phyloP scores from a whole-genome alignment of 257 asterid species.

The Solanum appendiculatum region DNA sequence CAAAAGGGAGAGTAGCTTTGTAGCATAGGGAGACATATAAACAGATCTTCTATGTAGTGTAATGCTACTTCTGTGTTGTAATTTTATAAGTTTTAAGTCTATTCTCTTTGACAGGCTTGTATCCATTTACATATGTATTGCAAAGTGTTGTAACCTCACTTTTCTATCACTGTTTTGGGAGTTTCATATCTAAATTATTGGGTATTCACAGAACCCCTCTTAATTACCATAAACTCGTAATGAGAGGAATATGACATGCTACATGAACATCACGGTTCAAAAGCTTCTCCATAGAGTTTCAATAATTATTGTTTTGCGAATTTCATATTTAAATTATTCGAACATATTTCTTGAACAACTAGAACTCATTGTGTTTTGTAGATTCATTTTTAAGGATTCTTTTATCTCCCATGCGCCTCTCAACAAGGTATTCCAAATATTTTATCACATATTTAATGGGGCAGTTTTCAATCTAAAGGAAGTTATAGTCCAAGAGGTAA shows the following conservation, averaged over 20 bases:
- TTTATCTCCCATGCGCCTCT: neutral
- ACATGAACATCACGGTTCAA: neutral
- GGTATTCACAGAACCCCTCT: neutral
- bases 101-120: neutral
- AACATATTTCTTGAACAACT: neutral
- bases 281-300: neutral
- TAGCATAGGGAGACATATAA: neutral
- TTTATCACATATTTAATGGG: neutral
- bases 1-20: neutral
- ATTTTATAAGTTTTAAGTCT: neutral
- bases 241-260: neutral
- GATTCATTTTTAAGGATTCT: neutral
- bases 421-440: neutral
- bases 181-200: neutral
- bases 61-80: neutral
- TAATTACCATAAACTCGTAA: neutral
- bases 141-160: neutral
- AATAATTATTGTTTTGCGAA: neutral
- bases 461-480: neutral
- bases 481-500: neutral
- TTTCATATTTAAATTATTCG: neutral
- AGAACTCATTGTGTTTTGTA: neutral
- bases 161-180: neutral
- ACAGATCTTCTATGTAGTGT: neutral
- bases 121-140: neutral